These are phyloP conservation scores for Silene noctiflora DNA, from an alignment of 179 eudicot genomes.

Conservation along the genomic window DNA sequence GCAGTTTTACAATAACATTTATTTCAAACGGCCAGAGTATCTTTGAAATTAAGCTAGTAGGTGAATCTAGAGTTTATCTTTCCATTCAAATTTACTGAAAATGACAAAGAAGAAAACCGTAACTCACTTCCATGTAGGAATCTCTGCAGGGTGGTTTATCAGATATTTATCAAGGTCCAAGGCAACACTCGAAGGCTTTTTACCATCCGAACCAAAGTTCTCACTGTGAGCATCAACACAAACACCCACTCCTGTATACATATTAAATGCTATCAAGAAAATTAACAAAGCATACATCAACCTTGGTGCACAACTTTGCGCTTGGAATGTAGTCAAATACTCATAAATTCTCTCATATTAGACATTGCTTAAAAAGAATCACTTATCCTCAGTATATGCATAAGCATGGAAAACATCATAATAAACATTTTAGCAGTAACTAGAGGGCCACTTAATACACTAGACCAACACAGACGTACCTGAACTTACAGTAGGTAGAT, in stretches of 20 bases:
- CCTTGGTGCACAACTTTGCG: neutral
- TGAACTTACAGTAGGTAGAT: constrained; percentile 16
- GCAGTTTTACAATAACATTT: neutral
- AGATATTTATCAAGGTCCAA: constrained; percentile 24
- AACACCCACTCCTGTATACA: constrained; percentile 16
- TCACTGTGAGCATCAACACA: constrained; percentile 4
- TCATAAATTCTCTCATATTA: neutral
- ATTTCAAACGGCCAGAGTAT: neutral
- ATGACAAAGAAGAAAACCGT: neutral
- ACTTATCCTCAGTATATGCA: neutral
- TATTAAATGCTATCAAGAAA: constrained; percentile 9
- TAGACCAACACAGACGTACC: constrained; percentile 8
- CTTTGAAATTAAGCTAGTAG: neutral
- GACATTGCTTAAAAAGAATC: neutral
- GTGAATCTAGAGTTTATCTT: neutral
- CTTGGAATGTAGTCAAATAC: constrained; percentile 1
- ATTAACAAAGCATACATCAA: constrained; percentile 3
- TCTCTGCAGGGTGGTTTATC: constrained; percentile 31
- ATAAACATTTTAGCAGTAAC: neutral
- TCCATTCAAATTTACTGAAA: neutral
- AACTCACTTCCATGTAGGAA: constrained; percentile 40
- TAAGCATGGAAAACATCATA: neutral
- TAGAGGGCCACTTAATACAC: no score
- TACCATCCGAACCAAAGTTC: constrained; percentile 13
- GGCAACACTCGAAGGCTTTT: constrained; percentile 4